Conservation (phyloP, 192 early-diverging fungal genomes). For the Allomyces javanicus region DNA sequence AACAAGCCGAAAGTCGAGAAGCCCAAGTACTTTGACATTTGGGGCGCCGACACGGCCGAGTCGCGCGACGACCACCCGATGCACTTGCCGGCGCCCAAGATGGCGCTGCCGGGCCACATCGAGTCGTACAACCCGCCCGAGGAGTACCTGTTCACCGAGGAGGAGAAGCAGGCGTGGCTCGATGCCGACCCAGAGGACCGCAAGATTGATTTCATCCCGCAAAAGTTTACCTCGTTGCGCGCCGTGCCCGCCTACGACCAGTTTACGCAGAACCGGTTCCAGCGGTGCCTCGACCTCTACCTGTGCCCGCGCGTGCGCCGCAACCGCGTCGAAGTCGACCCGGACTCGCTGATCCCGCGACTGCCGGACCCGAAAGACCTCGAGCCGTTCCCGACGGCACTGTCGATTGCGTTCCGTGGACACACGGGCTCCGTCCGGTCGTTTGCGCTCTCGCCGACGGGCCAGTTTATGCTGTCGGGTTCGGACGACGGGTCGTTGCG, state of each 20-base stretch:
- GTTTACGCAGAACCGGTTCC: conserved; percentile 89
- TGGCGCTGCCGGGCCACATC: conserved; percentile 67
- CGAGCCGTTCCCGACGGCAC: conserved; percentile 72
- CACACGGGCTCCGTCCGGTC: conserved; percentile 64
- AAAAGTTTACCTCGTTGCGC: conserved; percentile 44
- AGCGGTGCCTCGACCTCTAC: conserved; percentile 91
- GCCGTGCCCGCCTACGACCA: conserved; percentile 66
- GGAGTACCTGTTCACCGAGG: conserved; percentile 72
- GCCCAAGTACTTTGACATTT: conserved; percentile 70
- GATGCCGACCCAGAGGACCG: conserved; percentile 58
- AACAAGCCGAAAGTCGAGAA: conserved; percentile 26
- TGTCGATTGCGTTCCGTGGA: conserved; percentile 57
- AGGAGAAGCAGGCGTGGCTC: conserved; percentile 65
- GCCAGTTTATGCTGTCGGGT: conserved; percentile 76
- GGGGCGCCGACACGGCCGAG: conserved; percentile 49
- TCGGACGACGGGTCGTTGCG: conserved; percentile 75
- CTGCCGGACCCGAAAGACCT: conserved; percentile 87
- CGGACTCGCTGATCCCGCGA: conserved; percentile 83
- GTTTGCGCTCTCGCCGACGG: conserved; percentile 76
- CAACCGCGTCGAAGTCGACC: conserved; percentile 43
- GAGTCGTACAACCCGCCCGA: conserved; percentile 94
- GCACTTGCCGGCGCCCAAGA: conserved; percentile 81
- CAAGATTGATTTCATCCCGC: conserved; percentile 34
- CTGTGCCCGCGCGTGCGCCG: conserved; percentile 75
- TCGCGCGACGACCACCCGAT: conserved; percentile 30